phyloP scores from a whole-genome alignment of 2,329 filamentous ascomycete species.

The Acephala macrosclerotiorum region DNA sequence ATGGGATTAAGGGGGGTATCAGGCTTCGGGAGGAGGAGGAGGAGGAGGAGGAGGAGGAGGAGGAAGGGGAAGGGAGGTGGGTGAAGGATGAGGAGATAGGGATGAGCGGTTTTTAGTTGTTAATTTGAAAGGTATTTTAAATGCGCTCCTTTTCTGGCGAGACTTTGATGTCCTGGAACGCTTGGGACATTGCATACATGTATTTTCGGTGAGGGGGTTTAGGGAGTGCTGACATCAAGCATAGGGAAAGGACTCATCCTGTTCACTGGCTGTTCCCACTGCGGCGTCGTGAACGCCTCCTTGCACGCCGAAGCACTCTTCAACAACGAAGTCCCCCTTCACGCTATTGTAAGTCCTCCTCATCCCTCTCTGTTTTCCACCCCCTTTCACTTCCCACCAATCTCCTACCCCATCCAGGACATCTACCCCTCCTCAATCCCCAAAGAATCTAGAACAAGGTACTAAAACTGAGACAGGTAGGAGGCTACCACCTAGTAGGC shows the following conservation, averaged over 20 bases:
- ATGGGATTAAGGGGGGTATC: slow-evolving; percentile 53
- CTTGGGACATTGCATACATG: no score
- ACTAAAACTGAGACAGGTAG: slow-evolving; percentile 42
- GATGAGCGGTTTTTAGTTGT: slow-evolving; percentile 63
- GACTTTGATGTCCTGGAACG: neutral
- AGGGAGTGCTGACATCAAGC: neutral
- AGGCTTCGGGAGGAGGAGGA: slow-evolving; percentile 49
- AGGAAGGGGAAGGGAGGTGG: slow-evolving; percentile 50
- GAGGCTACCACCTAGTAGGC: slow-evolving; percentile 61
- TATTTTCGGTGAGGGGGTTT: no score
- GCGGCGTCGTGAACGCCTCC: slow-evolving; percentile 60
- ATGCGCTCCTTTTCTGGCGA: neutral
- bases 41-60: slow-evolving; percentile 56
- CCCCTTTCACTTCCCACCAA: no score
- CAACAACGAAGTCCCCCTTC: slow-evolving; percentile 48
- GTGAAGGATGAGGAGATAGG: slow-evolving; percentile 55
- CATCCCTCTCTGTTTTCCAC: no score
- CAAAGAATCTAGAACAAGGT: no score
- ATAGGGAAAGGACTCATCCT: slow-evolving; percentile 59
- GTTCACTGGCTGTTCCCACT: slow-evolving; percentile 63
- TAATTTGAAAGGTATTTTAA: slow-evolving; percentile 54
- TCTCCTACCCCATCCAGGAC: no score
- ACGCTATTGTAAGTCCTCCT: slow-evolving; percentile 48
- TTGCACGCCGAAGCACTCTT: slow-evolving; percentile 53
- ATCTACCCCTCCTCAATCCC: no score